A percentile compares a stretch with the other conserved stretches of the same genome.
These are phyloP conservation scores for Colletotrichum nymphaeae DNA, from an alignment of 2,329 filamentous ascomycete species.

Conservation along the genomic window DNA sequence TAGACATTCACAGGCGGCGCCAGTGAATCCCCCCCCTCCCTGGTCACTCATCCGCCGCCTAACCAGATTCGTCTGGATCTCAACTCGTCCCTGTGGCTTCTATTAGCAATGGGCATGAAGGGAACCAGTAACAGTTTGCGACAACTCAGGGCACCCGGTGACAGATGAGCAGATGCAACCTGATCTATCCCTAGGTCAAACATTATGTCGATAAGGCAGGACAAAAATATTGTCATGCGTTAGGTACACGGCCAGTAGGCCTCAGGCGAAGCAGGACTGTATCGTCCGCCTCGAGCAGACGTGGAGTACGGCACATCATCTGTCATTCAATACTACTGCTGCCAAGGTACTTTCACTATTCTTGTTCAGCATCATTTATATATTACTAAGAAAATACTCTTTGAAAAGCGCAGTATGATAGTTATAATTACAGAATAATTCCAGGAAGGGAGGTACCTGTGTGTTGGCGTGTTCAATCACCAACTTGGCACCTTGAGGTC, in stretches of 20 bases:
- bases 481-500: neutral
- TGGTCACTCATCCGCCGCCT: neutral
- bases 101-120: neutral
- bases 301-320: neutral
- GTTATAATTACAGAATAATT: too few species aligned
- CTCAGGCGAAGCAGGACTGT: neutral
- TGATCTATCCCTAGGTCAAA: neutral
- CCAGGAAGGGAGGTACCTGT: too few species aligned
- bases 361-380: too few species aligned
- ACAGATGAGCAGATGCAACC: neutral
- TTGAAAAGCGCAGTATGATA: too few species aligned
- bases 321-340: too few species aligned
- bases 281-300: too few species aligned
- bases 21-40: neutral
- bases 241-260: neutral
- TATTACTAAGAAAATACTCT: too few species aligned
- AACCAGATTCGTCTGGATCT: neutral
- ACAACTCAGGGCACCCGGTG: neutral
- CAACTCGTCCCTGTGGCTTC: neutral
- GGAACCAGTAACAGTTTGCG: conserved; percentile 1
- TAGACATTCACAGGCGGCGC: conserved; percentile 7
- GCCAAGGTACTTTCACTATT: too few species aligned
- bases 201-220: neutral
- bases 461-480: too few species aligned
- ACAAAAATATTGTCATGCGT: neutral